phyloP scores from a whole-genome alignment of 129 eudicot species.

The Dittrichia graveolens region DNA sequence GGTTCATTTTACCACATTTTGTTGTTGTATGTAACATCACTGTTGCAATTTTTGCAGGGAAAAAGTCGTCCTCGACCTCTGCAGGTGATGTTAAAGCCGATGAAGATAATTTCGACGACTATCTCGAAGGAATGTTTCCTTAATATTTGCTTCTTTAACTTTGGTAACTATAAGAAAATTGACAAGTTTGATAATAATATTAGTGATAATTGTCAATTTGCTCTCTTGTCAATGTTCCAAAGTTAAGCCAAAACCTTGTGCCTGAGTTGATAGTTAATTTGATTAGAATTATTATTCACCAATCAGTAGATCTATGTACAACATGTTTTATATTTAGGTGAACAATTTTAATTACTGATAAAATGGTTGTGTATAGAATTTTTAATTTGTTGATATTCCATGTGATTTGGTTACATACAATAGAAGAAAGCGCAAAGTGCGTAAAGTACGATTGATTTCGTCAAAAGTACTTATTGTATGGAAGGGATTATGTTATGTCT shows the following conservation, averaged over 20 bases:
- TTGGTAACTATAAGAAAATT: not conserved
- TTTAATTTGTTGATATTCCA: too few relatives aligned
- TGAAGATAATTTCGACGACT: conserved; percentile 70
- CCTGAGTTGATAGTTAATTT: not conserved
- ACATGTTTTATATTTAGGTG: too few relatives aligned
- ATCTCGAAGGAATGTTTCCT: conserved; percentile 86
- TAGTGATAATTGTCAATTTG: not conserved
- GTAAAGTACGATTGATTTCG: too few relatives aligned
- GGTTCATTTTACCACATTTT: not conserved
- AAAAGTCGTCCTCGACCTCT: conserved; percentile 47
- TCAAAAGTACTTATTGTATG: too few relatives aligned
- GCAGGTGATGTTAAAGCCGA: conserved; percentile 30
- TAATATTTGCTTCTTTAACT: conserved; percentile 9
- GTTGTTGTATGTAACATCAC: conserved; percentile 17
- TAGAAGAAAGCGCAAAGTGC: too few relatives aligned
- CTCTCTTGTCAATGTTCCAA: not conserved
- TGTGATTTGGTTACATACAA: too few relatives aligned
- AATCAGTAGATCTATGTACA: not conserved
- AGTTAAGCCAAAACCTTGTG: not conserved
- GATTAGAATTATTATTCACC: not conserved
- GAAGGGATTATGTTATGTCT: too few relatives aligned
- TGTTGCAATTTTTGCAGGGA: conserved; percentile 40
- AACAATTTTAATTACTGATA: too few relatives aligned
- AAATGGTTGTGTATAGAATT: too few relatives aligned
- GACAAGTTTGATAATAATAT: not conserved